Evolutionary conservation across 2,329 filamentous ascomycete species (phyloP).

Genomic region (Aspergillus calidoustus): DNA sequence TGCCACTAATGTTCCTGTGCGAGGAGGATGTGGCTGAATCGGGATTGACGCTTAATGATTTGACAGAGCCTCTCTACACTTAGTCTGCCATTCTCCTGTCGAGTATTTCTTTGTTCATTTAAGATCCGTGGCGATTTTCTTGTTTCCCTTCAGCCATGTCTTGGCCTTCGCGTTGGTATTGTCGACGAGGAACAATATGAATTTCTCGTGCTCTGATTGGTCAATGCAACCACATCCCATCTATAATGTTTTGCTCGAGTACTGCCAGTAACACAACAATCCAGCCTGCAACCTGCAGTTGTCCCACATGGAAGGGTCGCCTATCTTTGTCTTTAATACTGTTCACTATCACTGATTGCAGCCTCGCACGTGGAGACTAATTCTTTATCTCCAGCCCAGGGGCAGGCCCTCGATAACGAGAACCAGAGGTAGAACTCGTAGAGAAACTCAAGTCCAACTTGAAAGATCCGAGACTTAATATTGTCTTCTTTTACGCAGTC

Average conservation of each 20-base stretch:
- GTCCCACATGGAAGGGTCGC: neutral
- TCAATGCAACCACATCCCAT: neutral
- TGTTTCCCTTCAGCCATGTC: slow-evolving; percentile 1
- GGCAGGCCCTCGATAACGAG: neutral
- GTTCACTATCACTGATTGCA: neutral
- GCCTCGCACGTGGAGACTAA: neutral
- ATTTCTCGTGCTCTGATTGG: slow-evolving; percentile 10
- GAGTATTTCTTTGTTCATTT: slow-evolving; percentile 11
- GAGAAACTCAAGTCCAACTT: neutral
- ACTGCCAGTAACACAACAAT: neutral
- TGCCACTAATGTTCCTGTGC: slow-evolving; percentile 86
- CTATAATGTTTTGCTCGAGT: neutral
- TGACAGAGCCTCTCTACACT: slow-evolving; percentile 76
- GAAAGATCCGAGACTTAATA: neutral
- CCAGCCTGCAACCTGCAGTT: neutral
- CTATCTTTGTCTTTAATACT: neutral
- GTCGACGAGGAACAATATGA: slow-evolving; percentile 22
- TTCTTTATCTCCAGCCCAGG: neutral
- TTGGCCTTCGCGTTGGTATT: slow-evolving; percentile 19
- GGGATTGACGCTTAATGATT: slow-evolving; percentile 71
- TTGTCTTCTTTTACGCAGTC: neutral
- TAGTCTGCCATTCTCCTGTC: slow-evolving; percentile 30
- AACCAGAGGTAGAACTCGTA: neutral
- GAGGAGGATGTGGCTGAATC: slow-evolving; percentile 86
- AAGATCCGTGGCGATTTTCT: neutral